phyloP scores from a whole-genome alignment of 257 asterid species.

The Marsdenia floribunda region DNA sequence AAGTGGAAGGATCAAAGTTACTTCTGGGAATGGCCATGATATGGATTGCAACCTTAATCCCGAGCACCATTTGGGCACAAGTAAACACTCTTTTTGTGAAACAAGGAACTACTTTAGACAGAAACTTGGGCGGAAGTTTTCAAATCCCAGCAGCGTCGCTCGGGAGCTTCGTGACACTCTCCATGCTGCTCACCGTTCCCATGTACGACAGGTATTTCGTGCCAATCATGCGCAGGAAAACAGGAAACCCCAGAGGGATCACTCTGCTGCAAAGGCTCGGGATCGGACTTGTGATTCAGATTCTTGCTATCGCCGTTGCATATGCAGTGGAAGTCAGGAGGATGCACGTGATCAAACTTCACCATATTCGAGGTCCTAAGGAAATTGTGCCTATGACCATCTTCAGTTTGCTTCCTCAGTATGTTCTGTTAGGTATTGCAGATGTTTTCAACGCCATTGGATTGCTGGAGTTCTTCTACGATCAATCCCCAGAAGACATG shows the following conservation, averaged over 20 bases:
- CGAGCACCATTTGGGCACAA: constrained; percentile 88
- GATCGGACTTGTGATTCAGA: constrained; percentile 57
- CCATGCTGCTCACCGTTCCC: constrained; percentile 65
- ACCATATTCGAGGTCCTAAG: constrained; percentile 25
- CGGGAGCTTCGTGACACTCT: constrained; percentile 70
- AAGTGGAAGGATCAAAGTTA: constrained; percentile 71
- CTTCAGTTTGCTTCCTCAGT: constrained; percentile 59
- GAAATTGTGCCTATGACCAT: constrained; percentile 70
- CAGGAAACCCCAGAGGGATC: constrained; percentile 74
- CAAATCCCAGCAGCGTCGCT: constrained; percentile 83
- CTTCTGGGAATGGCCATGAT: constrained; percentile 73
- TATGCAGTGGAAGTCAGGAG: constrained; percentile 45
- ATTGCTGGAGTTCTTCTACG: constrained; percentile 70
- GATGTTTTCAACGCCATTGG: constrained; percentile 85
- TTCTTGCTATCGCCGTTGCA: constrained; percentile 52
- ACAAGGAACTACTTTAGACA: constrained; percentile 75
- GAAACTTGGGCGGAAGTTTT: constrained; percentile 46
- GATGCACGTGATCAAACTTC: constrained; percentile 25
- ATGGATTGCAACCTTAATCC: constrained; percentile 68
- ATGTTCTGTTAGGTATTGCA: constrained; percentile 57
- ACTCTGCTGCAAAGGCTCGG: constrained; percentile 63
- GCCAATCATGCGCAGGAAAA: constrained; percentile 51
- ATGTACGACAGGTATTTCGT: constrained; percentile 70
- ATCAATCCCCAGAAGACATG: constrained; percentile 84
- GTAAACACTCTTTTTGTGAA: constrained; percentile 81